Evolutionary conservation across 1,284 basidiomycete genomes (phyloP).

Genomic region (Taiwanofungus camphoratus): DNA sequence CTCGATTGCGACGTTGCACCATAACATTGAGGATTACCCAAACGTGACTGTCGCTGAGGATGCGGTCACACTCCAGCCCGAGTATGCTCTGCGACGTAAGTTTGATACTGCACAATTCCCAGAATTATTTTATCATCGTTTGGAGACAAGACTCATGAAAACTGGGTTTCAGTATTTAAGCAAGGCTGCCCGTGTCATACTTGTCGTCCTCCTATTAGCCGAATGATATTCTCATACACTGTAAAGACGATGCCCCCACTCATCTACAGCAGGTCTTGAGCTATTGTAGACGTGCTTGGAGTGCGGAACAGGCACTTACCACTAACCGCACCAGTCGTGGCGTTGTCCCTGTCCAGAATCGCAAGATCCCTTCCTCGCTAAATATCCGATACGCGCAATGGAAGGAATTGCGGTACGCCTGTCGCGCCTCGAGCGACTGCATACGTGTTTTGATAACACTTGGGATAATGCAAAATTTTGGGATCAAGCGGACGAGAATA

Average conservation of each 20-base stretch:
- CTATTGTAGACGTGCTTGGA: conserved; percentile 2
- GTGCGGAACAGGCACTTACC: conserved; percentile 43
- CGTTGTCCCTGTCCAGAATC: conserved; percentile 96
- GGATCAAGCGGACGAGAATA: neutral
- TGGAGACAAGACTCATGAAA: no score
- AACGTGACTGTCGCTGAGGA: no score
- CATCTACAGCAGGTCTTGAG: conserved; percentile 42
- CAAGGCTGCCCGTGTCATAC: no score
- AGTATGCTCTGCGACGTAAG: no score
- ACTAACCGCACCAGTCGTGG: conserved; percentile 82
- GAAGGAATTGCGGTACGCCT: conserved; percentile 87
- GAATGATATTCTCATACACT: conserved; percentile 81
- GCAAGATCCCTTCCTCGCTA: conserved; percentile 80
- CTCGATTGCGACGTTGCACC: no score
- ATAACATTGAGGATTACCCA: no score
- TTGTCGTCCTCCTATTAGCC: conserved; percentile 35
- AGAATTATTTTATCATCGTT: no score
- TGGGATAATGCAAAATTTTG: neutral
- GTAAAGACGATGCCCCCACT: conserved; percentile 96
- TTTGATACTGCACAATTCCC: no score
- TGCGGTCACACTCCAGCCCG: no score
- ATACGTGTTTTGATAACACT: conserved; percentile 98
- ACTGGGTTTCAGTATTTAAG: no score
- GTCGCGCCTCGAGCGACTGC: conserved; percentile 84
- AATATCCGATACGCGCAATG: conserved; percentile 92